Evolutionary conservation across 148 eudicot genomes (phyloP).

Genomic region (Camellia lanceoleosa): DNA sequence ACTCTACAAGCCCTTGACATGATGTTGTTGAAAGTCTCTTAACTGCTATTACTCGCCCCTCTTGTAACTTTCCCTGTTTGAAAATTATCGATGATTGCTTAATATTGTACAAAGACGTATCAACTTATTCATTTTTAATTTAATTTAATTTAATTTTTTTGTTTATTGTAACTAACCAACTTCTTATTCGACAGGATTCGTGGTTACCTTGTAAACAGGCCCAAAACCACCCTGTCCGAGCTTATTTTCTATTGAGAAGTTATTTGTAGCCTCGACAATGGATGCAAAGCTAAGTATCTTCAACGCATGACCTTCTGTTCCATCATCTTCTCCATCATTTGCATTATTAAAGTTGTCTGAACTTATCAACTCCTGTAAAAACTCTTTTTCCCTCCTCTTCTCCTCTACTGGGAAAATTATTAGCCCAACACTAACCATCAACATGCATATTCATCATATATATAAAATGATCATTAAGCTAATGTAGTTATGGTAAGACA

Average conservation of each 20-base stretch:
- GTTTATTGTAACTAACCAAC: no score
- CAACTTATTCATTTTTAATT: not conserved
- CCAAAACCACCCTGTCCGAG: constrained; percentile 31
- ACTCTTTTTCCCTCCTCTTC: constrained; percentile 10
- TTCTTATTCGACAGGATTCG: not conserved
- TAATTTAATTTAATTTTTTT: no score
- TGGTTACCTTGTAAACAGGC: constrained; percentile 23
- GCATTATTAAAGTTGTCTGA: constrained; percentile 12
- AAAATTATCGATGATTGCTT: not conserved
- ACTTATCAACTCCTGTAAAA: constrained; percentile 8
- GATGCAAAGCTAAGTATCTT: constrained; percentile 16
- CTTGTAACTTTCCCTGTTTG: constrained; percentile 11
- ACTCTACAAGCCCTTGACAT: constrained; percentile 25
- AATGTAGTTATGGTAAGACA: not conserved
- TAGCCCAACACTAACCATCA: constrained; percentile 1
- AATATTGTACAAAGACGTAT: not conserved
- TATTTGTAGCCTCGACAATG: constrained; percentile 21
- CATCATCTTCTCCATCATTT: constrained; percentile 12
- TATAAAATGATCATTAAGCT: not conserved
- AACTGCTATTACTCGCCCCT: constrained; percentile 21
- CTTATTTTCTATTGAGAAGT: constrained; percentile 21
- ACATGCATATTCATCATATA: not conserved
- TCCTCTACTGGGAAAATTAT: constrained; percentile 13
- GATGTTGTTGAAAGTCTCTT: constrained; percentile 24
- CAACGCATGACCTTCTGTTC: constrained; percentile 14